Conservation (phyloP, 768 basidiomycete genomes). For the Nevesoporus exiguus region DNA sequence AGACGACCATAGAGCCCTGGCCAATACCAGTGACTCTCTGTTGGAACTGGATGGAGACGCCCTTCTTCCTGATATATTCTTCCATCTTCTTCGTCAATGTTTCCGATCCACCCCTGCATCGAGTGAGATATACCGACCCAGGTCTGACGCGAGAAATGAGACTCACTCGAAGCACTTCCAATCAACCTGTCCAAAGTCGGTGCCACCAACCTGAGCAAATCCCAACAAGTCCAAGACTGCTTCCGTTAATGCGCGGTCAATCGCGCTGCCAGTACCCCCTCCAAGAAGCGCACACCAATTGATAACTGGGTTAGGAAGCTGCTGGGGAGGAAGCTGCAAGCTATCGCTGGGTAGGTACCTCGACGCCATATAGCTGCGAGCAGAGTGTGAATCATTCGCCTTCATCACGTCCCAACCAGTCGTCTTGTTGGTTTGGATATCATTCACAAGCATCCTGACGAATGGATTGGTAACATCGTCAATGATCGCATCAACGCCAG, state of each 20-base stretch:
- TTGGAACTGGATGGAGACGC: conserved; percentile 10
- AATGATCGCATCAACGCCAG: conserved; percentile 19
- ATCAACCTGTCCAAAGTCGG: conserved; percentile 13
- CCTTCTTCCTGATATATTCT: conserved; percentile 7
- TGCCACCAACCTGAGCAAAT: conserved; percentile 13
- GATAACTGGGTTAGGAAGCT: conserved; percentile 15
- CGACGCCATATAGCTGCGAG: conserved; percentile 13
- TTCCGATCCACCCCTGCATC: conserved; percentile 21
- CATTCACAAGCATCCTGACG: conserved; percentile 13
- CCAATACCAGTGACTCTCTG: conserved; percentile 21
- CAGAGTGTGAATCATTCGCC: conserved; percentile 30
- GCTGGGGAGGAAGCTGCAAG: conserved; percentile 13
- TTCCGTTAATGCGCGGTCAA: conserved; percentile 21
- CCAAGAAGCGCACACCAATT: conserved; percentile 34
- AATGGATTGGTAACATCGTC: conserved; percentile 22
- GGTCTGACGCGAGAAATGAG: not conserved
- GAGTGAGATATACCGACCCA: not conserved
- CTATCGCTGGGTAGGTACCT: conserved; percentile 16
- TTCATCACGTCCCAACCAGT: conserved; percentile 28
- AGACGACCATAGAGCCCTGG: not conserved
- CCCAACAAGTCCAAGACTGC: conserved; percentile 30
- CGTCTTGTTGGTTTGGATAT: conserved; percentile 13
- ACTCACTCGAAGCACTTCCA: conserved; percentile 34
- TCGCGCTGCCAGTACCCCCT: conserved; percentile 4
- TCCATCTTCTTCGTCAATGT: conserved; percentile 24